phyloP scores from a whole-genome alignment of 192 early-diverging fungal species.

The Coemansia sp. region DNA sequence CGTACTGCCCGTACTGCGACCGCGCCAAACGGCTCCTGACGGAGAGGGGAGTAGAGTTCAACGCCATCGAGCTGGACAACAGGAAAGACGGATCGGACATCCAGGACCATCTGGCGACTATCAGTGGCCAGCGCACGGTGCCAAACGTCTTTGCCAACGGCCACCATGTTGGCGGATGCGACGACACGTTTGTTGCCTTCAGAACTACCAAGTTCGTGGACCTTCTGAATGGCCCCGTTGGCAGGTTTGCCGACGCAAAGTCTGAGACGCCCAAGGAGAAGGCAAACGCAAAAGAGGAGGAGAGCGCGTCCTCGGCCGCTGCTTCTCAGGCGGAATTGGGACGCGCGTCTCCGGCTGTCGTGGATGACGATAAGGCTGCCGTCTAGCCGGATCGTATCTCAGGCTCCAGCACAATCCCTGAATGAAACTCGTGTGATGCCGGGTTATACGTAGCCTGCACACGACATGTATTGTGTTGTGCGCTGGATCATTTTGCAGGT shows the following conservation, averaged over 20 bases:
- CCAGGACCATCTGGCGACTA: constrained; percentile 57
- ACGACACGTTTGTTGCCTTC: constrained; percentile 56
- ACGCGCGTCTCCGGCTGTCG: not conserved
- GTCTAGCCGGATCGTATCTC: not conserved
- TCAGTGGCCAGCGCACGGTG: constrained; percentile 71
- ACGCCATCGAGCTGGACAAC: constrained; percentile 61
- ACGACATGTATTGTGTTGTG: too few species aligned
- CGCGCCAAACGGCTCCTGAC: constrained; percentile 57
- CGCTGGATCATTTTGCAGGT: too few species aligned
- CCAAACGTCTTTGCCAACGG: constrained; percentile 74
- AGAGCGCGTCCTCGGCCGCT: constrained; percentile 3
- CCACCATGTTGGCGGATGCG: constrained; percentile 67
- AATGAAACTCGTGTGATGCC: not conserved
- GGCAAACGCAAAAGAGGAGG: not conserved
- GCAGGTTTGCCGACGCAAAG: constrained; percentile 10
- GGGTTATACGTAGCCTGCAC: too few species aligned
- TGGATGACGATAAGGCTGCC: not conserved
- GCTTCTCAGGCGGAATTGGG: not conserved
- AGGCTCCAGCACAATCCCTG: not conserved
- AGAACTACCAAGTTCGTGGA: constrained; percentile 54
- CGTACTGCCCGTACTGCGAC: constrained; percentile 69
- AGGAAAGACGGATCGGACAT: constrained; percentile 62
- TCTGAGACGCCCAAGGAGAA: too few species aligned
- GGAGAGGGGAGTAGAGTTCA: constrained; percentile 34
- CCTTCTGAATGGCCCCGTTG: constrained; percentile 37